A percentile compares a stretch with the other conserved stretches of the same genome.
Evolutionary conservation across 805 yeast genomes (phyloP).

Genomic region (Ogataea chonburiensis): DNA sequence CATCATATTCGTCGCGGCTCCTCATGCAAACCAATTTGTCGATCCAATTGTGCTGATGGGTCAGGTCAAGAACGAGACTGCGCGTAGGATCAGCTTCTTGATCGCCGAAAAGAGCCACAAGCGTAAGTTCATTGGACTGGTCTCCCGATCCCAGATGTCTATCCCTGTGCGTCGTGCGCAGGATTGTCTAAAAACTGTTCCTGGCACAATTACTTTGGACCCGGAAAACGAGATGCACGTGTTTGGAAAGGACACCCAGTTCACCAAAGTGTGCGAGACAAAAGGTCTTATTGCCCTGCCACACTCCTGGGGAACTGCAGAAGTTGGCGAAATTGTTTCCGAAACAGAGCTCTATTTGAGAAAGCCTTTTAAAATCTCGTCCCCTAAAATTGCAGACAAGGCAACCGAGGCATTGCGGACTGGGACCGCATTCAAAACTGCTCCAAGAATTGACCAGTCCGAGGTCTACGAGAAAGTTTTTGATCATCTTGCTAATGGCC

Average conservation of each 20-base stretch:
- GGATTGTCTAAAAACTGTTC: slow-evolving; percentile 68
- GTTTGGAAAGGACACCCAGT: slow-evolving; percentile 63
- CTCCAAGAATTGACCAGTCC: slow-evolving; percentile 83
- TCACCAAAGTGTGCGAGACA: slow-evolving; percentile 58
- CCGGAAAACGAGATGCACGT: slow-evolving; percentile 44
- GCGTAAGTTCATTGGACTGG: slow-evolving; percentile 60
- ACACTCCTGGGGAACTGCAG: slow-evolving; percentile 71
- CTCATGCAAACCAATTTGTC: slow-evolving; percentile 87
- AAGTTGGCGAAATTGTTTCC: slow-evolving; percentile 61
- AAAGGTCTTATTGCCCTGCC: slow-evolving; percentile 78
- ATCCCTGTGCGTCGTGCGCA: slow-evolving; percentile 94
- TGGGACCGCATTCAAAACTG: slow-evolving; percentile 66
- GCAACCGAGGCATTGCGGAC: slow-evolving; percentile 41
- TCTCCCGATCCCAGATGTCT: slow-evolving; percentile 73
- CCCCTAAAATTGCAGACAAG: slow-evolving; percentile 40
- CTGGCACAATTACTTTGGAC: slow-evolving; percentile 63
- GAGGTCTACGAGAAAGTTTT: slow-evolving; percentile 82
- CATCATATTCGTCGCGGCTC: slow-evolving; percentile 77
- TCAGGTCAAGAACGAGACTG: slow-evolving; percentile 57
- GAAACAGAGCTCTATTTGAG: slow-evolving; percentile 70
- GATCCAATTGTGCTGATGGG: slow-evolving; percentile 73
- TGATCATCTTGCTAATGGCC: slow-evolving; percentile 73
- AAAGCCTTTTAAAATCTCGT: slow-evolving; percentile 57
- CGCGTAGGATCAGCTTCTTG: slow-evolving; percentile 49
- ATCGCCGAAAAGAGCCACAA: slow-evolving; percentile 54